Percentiles rank a stretch among this genome's conserved stretches.
Conservation (phyloP, 139 green algal species). For the Chlorella sp. region DNA sequence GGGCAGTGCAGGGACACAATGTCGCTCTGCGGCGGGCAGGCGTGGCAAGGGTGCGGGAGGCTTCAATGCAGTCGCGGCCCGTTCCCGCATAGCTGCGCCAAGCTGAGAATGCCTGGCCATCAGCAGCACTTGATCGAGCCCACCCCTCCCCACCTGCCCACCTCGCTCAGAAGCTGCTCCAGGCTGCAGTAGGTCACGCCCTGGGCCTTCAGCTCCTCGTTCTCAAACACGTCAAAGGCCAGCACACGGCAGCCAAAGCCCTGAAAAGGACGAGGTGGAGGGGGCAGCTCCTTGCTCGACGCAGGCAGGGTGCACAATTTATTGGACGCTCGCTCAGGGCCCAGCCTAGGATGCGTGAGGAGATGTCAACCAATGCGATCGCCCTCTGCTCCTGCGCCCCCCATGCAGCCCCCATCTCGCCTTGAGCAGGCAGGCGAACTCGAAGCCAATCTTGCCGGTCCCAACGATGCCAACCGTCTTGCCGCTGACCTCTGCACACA, state of each 20-base stretch:
- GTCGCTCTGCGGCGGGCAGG: conserved; percentile 21
- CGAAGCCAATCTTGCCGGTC: conserved; percentile 83
- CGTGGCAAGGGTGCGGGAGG: not conserved
- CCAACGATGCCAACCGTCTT: conserved; percentile 84
- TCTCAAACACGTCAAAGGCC: conserved; percentile 39
- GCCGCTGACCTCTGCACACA: conserved; percentile 53
- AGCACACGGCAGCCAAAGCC: conserved; percentile 48
- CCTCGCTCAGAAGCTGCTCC: conserved; percentile 41
- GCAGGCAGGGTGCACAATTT: too few relatives aligned
- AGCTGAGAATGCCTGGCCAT: too few relatives aligned
- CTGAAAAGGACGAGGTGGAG: too few relatives aligned
- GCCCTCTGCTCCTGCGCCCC: too few relatives aligned
- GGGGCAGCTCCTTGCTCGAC: too few relatives aligned
- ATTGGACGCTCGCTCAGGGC: too few relatives aligned
- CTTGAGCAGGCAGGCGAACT: conserved; percentile 46
- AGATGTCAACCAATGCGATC: too few relatives aligned
- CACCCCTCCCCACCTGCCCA: not conserved
- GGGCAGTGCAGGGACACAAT: conserved; percentile 55
- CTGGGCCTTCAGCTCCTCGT: conserved; percentile 3
- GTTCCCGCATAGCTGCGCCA: too few relatives aligned
- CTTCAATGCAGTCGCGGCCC: too few relatives aligned
- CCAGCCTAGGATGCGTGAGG: too few relatives aligned
- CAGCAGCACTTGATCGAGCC: too few relatives aligned
- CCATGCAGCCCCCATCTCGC: too few relatives aligned
- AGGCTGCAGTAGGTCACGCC: conserved; percentile 43